Evolutionary conservation across 129 eudicot genomes (phyloP).

Genomic region (Arctium lappa): DNA sequence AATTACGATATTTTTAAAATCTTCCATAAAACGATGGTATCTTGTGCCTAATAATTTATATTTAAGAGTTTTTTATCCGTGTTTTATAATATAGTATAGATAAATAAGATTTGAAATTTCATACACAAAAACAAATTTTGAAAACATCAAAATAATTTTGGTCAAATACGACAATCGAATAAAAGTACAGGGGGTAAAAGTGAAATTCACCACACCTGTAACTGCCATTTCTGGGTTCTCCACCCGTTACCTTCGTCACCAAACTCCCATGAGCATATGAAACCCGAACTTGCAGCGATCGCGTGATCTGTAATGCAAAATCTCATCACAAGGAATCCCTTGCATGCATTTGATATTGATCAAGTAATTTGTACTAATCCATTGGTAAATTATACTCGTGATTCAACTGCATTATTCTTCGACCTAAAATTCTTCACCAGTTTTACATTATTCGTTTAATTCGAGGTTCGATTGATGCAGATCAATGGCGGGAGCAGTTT

Average conservation of each 20-base stretch:
- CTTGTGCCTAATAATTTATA: too few species aligned
- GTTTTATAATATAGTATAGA: too few species aligned
- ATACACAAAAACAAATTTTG: background rate
- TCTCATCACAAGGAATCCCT: background rate
- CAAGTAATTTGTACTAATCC: background rate
- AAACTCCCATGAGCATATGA: slow-evolving; percentile 1
- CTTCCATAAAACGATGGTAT: too few species aligned
- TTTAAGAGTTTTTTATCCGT: too few species aligned
- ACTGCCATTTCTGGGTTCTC: slow-evolving; percentile 5
- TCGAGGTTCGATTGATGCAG: background rate
- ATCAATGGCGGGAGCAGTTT: slow-evolving; percentile 65
- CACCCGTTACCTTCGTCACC: background rate
- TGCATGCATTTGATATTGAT: background rate
- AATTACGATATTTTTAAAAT: too few species aligned
- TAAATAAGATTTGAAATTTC: too few species aligned
- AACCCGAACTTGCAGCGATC: slow-evolving; percentile 6
- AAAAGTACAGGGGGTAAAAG: background rate
- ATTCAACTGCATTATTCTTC: background rate
- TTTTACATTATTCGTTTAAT: background rate
- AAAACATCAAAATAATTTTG: background rate
- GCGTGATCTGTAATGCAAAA: slow-evolving; percentile 9
- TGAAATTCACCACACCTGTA: background rate
- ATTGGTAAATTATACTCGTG: slow-evolving; percentile 1
- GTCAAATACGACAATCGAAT: background rate
- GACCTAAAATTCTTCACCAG: background rate